phyloP scores from a whole-genome alignment of 768 basidiomycete genomes.

The Tylopilus cervinicoccineus region DNA sequence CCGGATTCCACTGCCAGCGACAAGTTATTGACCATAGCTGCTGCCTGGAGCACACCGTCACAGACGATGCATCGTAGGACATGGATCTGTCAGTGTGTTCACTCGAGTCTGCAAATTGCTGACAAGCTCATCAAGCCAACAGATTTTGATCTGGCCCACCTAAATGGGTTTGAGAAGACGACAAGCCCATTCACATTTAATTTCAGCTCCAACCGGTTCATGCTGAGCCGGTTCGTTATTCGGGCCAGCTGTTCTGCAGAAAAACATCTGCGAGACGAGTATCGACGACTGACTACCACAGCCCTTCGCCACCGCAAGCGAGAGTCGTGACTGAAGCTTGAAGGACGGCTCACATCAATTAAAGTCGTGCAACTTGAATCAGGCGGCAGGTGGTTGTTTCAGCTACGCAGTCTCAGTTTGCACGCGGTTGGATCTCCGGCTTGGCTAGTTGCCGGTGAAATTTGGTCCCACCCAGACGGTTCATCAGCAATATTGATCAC shows the following conservation, averaged over 20 bases:
- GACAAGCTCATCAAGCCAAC: not conserved
- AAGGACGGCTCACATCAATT: not conserved
- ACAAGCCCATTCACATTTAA: not conserved
- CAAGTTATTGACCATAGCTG: not conserved
- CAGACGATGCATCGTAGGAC: not conserved
- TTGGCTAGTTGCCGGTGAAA: slow-evolving; percentile 2
- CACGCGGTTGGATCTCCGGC: not conserved
- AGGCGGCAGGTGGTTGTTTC: not conserved
- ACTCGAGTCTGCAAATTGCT: not conserved
- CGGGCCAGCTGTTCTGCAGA: not conserved
- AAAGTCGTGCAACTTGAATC: not conserved
- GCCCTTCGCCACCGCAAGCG: not conserved
- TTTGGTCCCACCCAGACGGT: not conserved
- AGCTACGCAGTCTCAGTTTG: not conserved
- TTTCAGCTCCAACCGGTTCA: not conserved
- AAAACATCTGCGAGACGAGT: not conserved
- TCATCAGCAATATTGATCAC: not conserved
- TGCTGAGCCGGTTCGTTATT: not conserved
- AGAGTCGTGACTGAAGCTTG: not conserved
- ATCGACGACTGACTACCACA: not conserved
- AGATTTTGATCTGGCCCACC: not conserved
- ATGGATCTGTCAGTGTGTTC: not conserved
- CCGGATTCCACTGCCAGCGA: not conserved
- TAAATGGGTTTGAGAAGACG: not conserved
- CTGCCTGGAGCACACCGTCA: not conserved